Base-by-base conservation (phyloP, 2,329 filamentous ascomycete species). In the Cercospora citrullina region DNA sequence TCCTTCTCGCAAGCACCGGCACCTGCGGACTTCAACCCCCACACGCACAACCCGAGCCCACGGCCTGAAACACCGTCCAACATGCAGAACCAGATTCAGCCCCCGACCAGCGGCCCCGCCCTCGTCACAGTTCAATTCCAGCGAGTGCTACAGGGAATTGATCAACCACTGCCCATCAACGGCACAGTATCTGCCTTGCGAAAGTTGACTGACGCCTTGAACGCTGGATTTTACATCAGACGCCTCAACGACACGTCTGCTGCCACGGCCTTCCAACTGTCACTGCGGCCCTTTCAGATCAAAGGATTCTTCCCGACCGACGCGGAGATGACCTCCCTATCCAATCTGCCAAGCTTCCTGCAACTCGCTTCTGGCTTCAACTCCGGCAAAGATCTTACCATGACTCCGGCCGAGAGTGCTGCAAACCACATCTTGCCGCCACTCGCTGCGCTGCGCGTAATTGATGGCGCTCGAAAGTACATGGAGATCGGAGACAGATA, bases 251-350 rank as follows among this genome's bases (percentile, higher is more conserved):
- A 21, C n/a, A 36, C 10, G 14, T 39, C 61, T 0, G 61, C 61
- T 36, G 21, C 5, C 12, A 21, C 30, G 2, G 61, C 61, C 9
- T 57, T 63, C 14, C 18, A 63, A 33, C 23, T 21, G 3, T 63
- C 61, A 4, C 30, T 63, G 18, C 18, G n/a, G 28, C 48, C 45
- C 5, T 55, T 30, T 21, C 48, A 63, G 45, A 14, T 21, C n/a
- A 18, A 48, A 14, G 42, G 23, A 8, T 12, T 23, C 5, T 36
- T 63, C 9, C 61, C 61, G 14, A 36, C 48, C n/a, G 23, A 48
- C 12, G 42, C 16, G 61, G 45, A 63, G 45, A 63, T 63, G 61
- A n/a, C n/a, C 10, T 57, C 61, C 21, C 31, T 63, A 4, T 63
- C 55, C 45, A 26, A 4, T 21, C 10, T 36, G 5, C 30, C 61